A percentile compares a stretch with the other conserved stretches of the same genome.
phyloP scores from a whole-genome alignment of 768 basidiomycete genomes.

The Tulasnella sp. region DNA sequence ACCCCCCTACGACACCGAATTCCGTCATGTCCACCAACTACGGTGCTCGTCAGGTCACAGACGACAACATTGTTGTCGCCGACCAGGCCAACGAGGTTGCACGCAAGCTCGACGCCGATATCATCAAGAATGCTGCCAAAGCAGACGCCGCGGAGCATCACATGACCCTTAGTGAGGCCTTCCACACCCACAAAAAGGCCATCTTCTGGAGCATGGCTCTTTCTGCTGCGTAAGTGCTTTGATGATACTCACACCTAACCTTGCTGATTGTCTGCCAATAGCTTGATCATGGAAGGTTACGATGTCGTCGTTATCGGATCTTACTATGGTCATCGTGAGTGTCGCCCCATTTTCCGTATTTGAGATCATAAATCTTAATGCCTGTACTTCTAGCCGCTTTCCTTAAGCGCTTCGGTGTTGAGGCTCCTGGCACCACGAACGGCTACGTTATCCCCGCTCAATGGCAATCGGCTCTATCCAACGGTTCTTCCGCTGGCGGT shows the following conservation, averaged over 20 bases:
- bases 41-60: background rate
- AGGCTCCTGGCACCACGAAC: background rate
- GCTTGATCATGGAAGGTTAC: constrained; percentile 26
- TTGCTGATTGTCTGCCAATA: background rate
- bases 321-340: constrained; percentile 8
- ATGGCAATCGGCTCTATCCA: constrained; percentile 30
- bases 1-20: background rate
- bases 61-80: constrained; percentile 10
- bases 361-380: background rate
- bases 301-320: constrained; percentile 17
- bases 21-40: background rate
- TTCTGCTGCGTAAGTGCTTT: background rate
- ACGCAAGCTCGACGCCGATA: constrained; percentile 13
- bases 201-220: constrained; percentile 25
- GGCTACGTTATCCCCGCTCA: constrained; percentile 26
- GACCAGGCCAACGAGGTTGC: constrained; percentile 18
- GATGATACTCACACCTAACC: background rate
- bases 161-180: constrained; percentile 25
- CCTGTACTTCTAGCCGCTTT: background rate
- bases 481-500: constrained; percentile 26
- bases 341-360: background rate
- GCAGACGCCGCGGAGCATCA: constrained; percentile 24
- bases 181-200: constrained; percentile 27
- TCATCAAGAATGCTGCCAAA: constrained; percentile 23
- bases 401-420: constrained; percentile 7